Conservation (phyloP, 2,329 filamentous ascomycete genomes). For the Furcasterigmium furcatum region DNA sequence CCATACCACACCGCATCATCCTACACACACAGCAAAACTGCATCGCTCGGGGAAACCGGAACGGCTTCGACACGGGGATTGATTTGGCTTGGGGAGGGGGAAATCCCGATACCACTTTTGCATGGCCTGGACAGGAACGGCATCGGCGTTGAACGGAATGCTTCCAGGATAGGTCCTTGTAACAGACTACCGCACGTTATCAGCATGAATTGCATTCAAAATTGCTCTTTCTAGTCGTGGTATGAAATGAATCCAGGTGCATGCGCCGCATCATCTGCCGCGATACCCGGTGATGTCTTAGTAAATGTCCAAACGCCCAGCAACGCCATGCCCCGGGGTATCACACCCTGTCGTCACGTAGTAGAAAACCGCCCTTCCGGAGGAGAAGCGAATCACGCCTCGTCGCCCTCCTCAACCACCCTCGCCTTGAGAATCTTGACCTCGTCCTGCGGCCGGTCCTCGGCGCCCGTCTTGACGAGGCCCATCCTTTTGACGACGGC, state of each 20-base stretch:
- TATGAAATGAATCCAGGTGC: no score
- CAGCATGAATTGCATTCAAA: no score
- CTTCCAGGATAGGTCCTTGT: constrained; percentile 1
- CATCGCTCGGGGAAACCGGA: not conserved
- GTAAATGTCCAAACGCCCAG: no score
- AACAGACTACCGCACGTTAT: not conserved
- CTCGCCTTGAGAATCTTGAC: constrained; percentile 75
- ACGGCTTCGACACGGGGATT: not conserved
- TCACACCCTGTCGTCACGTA: not conserved
- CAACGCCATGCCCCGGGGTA: constrained; percentile 8
- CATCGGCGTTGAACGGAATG: constrained; percentile 4
- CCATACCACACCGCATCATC: not conserved
- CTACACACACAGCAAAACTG: not conserved
- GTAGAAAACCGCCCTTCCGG: no score
- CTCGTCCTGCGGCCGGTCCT: constrained; percentile 79
- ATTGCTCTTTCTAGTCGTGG: not conserved
- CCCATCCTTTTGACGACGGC: constrained; percentile 84
- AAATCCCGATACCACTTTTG: constrained; percentile 1
- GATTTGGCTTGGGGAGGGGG: not conserved
- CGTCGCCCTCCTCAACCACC: constrained; percentile 59
- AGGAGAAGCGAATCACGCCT: constrained; percentile 2
- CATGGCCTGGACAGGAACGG: constrained; percentile 2
- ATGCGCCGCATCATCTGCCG: no score
- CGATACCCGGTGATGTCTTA: no score
- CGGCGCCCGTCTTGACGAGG: constrained; percentile 74